A percentile compares a stretch with the other conserved stretches of the same genome.
Conservation (phyloP, 2,329 filamentous ascomycete species). For the Penicillium sp. region DNA sequence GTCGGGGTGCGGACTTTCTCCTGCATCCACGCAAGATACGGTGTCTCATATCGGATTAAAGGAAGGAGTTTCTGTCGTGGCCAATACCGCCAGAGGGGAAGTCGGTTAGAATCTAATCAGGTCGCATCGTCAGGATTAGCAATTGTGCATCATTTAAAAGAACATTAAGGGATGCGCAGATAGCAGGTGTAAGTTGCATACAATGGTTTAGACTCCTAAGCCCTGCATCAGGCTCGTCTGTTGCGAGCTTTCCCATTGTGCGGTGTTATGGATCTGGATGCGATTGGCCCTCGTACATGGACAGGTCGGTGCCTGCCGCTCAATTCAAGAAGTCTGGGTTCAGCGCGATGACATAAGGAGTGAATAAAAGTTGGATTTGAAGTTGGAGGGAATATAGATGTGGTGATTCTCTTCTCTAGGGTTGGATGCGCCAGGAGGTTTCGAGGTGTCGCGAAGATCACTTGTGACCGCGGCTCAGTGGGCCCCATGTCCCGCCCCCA, state of each 20-base stretch:
- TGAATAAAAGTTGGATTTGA: constrained; percentile 20
- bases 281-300: constrained; percentile 27
- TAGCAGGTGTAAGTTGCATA: constrained; percentile 25
- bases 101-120: constrained; percentile 71
- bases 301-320: constrained; percentile 22
- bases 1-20: constrained; percentile 74
- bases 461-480: constrained; percentile 15
- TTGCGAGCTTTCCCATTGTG: constrained; percentile 41
- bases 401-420: background rate
- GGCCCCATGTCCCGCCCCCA: constrained; percentile 15
- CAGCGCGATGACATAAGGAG: constrained; percentile 24
- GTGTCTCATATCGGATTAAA: constrained; percentile 90
- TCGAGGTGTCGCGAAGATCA: constrained; percentile 5
- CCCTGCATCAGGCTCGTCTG: constrained; percentile 60
- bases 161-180: background rate
- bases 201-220: constrained; percentile 79
- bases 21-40: constrained; percentile 87
- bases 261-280: constrained; percentile 20
- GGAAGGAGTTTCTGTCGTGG: constrained; percentile 81
- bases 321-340: constrained; percentile 7
- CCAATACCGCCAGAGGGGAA: constrained; percentile 85
- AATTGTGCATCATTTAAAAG: background rate
- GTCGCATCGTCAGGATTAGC: constrained; percentile 12
- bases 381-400: background rate
- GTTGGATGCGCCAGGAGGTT: constrained; percentile 1